Evolutionary conservation across 495 filamentous ascomycete genomes (phyloP).

Genomic region (Lindgomyces ingoldianus): DNA sequence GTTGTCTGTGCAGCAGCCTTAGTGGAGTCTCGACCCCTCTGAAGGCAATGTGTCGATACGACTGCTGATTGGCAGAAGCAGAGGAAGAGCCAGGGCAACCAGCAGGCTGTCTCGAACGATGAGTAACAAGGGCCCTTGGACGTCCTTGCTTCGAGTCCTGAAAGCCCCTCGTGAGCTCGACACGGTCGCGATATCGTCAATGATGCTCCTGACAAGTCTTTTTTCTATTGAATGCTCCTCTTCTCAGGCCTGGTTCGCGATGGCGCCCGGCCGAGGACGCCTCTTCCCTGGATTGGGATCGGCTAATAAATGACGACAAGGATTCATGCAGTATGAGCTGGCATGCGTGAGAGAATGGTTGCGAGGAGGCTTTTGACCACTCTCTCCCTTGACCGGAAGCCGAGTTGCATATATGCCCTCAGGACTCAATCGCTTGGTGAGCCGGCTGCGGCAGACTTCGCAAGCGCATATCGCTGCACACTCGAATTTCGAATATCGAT

Average conservation of each 20-base stretch:
- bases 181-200: background rate
- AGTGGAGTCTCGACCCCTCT: too few species aligned
- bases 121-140: background rate
- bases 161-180: background rate
- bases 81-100: background rate
- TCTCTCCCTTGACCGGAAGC: constrained; percentile 6
- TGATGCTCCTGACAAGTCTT: background rate
- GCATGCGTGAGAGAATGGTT: constrained; percentile 5
- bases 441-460: constrained; percentile 6
- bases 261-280: background rate
- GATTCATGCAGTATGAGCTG: constrained; percentile 28
- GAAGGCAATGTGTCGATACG: background rate
- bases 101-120: background rate
- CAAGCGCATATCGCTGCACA: constrained; percentile 11
- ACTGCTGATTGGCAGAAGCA: background rate
- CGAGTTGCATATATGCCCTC: too few species aligned
- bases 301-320: constrained; percentile 18
- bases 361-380: constrained; percentile 13
- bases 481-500: constrained; percentile 10
- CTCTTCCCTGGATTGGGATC: background rate
- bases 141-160: constrained; percentile 1
- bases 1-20: too few species aligned
- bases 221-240: background rate
- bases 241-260: background rate
- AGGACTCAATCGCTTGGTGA: constrained; percentile 8